Evolutionary conservation across 352 stramenopile genomes (phyloP).

Genomic region (Phytophthora sp.): DNA sequence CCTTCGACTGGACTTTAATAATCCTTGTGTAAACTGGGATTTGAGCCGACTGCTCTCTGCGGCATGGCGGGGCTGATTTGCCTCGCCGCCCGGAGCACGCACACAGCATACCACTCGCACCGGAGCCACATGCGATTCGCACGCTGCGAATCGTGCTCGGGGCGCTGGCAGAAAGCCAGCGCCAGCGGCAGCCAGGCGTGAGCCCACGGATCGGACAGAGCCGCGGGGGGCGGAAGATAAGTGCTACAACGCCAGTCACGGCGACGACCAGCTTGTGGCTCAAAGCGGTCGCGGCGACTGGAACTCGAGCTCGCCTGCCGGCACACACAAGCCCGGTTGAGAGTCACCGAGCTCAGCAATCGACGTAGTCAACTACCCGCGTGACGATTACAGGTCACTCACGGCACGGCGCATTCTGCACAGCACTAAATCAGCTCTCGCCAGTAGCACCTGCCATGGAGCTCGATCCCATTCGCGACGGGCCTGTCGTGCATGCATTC

Average conservation of each 20-base stretch:
- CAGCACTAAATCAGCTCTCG: constrained; percentile 14
- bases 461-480: constrained; percentile 20
- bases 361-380: constrained; percentile 8
- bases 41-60: constrained; percentile 27
- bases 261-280: constrained; percentile 28
- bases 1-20: constrained; percentile 27
- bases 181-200: constrained; percentile 23
- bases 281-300: background rate
- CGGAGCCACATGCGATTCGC: constrained; percentile 7
- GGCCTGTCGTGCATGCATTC: background rate
- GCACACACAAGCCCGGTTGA: constrained; percentile 17
- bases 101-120: constrained; percentile 9
- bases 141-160: constrained; percentile 20
- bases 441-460: constrained; percentile 29
- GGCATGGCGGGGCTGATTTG: constrained; percentile 32
- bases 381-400: constrained; percentile 13
- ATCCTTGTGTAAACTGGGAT: constrained; percentile 15
- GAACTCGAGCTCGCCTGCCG: constrained; percentile 5
- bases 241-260: constrained; percentile 34
- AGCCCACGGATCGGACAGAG: constrained; percentile 33
- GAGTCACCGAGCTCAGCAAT: constrained; percentile 28
- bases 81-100: constrained; percentile 7
- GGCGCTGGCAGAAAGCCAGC: constrained; percentile 32
- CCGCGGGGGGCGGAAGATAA: constrained; percentile 40
- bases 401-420: background rate